Conservation (phyloP, 2,329 filamentous ascomycete genomes). For the Lasiodiplodia theobromae region DNA sequence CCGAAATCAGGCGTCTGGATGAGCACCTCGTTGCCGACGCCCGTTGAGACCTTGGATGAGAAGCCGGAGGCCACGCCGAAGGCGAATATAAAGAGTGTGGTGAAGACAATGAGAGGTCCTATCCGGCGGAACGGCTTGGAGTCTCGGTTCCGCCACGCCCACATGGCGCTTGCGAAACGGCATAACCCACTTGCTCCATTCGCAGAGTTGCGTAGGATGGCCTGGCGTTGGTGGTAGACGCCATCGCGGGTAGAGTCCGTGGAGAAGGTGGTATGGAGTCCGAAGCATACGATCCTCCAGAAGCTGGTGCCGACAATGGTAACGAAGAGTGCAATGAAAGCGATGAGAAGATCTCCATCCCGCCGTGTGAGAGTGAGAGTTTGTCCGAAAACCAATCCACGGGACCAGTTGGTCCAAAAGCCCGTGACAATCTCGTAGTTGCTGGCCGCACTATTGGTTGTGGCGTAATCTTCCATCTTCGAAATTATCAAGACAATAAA, state of each 20-base stretch:
- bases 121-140: neutral
- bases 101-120: slow-evolving; percentile 26
- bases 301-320: slow-evolving; percentile 34
- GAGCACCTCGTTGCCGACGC: slow-evolving; percentile 28
- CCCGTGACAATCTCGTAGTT: slow-evolving; percentile 36
- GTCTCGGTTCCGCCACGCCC: slow-evolving; percentile 29
- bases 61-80: slow-evolving; percentile 28
- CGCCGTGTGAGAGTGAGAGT: slow-evolving; percentile 43
- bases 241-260: slow-evolving; percentile 32
- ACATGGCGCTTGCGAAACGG: neutral
- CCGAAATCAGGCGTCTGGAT: neutral
- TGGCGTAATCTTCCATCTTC: neutral
- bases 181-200: slow-evolving; percentile 8
- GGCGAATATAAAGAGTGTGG: neutral
- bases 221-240: slow-evolving; percentile 37
- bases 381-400: slow-evolving; percentile 40
- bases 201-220: slow-evolving; percentile 29
- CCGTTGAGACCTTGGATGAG: slow-evolving; percentile 21
- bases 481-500: neutral
- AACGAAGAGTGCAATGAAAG: slow-evolving; percentile 47
- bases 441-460: neutral
- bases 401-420: slow-evolving; percentile 44
- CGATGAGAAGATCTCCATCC: slow-evolving; percentile 44
- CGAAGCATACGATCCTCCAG: slow-evolving; percentile 37
- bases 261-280: slow-evolving; percentile 34